Percentiles rank a stretch among this genome's conserved stretches.
phyloP scores from a whole-genome alignment of 2,329 filamentous ascomycete species.

The Chaetomium sp. region DNA sequence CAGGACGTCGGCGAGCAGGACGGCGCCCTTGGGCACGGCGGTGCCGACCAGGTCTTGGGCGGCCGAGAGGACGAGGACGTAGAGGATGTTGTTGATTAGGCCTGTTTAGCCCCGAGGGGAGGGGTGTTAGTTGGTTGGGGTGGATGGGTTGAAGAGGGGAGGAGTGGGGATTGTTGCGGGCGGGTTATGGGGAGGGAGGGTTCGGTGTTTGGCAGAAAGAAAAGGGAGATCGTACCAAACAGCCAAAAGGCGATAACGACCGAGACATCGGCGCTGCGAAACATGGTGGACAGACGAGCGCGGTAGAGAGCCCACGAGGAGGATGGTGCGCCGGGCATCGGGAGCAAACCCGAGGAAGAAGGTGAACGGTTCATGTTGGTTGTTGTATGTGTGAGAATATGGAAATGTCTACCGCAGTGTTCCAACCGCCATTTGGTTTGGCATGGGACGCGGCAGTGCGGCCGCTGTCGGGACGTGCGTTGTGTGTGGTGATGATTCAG shows the following conservation, averaged over 20 bases:
- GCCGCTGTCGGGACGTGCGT: not conserved
- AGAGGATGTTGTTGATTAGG: constrained; percentile 95
- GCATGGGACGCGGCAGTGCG: not conserved
- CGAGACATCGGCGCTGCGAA: constrained; percentile 68
- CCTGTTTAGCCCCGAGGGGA: constrained; percentile 51
- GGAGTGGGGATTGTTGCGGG: too few species aligned
- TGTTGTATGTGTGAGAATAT: not conserved
- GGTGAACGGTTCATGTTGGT: constrained; percentile 44
- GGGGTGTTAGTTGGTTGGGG: constrained; percentile 17
- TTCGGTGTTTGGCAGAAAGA: too few species aligned
- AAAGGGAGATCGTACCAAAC: constrained; percentile 66
- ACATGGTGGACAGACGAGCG: constrained; percentile 63
- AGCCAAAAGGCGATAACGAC: constrained; percentile 88
- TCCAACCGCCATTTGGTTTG: constrained; percentile 4
- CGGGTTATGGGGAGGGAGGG: too few species aligned
- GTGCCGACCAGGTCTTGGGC: constrained; percentile 94
- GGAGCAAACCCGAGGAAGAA: constrained; percentile 48
- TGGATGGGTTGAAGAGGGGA: not conserved
- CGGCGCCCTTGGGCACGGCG: constrained; percentile 81
- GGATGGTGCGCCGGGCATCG: constrained; percentile 58
- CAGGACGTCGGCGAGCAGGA: constrained; percentile 89
- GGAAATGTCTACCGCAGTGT: not conserved
- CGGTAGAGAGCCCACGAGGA: constrained; percentile 76
- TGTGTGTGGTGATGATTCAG: not conserved
- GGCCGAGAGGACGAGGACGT: constrained; percentile 93